phyloP scores from a whole-genome alignment of 2,329 filamentous ascomycete species.

The Sporothrix brunneoviolacea region DNA sequence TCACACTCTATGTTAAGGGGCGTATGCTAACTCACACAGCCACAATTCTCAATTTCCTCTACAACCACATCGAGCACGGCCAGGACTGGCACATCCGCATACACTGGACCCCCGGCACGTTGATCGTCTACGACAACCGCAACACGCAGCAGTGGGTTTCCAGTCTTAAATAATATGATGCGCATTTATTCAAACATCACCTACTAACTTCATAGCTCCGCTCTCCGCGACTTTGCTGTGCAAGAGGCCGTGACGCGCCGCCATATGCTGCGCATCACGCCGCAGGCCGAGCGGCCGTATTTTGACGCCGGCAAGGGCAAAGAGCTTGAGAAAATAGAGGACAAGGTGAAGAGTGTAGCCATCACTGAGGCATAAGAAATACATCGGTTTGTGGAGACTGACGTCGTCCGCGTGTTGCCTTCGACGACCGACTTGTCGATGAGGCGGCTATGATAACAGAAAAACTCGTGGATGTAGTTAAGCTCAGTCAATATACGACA shows the following conservation, averaged over 20 bases:
- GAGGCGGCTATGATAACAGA: too few species aligned
- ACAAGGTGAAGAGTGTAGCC: neutral
- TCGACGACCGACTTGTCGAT: too few species aligned
- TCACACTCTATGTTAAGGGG: too few species aligned
- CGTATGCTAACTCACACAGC: too few species aligned
- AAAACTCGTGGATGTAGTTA: too few species aligned
- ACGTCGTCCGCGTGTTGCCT: too few species aligned
- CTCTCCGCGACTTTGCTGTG: slow-evolving; percentile 18
- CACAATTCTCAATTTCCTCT: slow-evolving; percentile 35
- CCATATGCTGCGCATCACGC: slow-evolving; percentile 26
- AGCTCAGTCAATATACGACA: too few species aligned
- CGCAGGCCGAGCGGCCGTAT: slow-evolving; percentile 27
- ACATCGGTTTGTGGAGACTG: too few species aligned
- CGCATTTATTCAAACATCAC: too few species aligned
- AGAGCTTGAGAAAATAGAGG: too few species aligned
- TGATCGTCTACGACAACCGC: slow-evolving; percentile 34
- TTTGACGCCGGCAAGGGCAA: neutral
- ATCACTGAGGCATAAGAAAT: too few species aligned
- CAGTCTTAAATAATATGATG: neutral
- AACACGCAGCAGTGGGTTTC: slow-evolving; percentile 19
- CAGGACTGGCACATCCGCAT: slow-evolving; percentile 41
- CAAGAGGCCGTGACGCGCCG: slow-evolving; percentile 16
- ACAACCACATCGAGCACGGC: slow-evolving; percentile 39
- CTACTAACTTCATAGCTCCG: slow-evolving; percentile 14
- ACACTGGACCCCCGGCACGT: slow-evolving; percentile 39